Evolutionary conservation across 805 yeast genomes (phyloP).

Genomic region (Pichia rugopelliculosa): DNA sequence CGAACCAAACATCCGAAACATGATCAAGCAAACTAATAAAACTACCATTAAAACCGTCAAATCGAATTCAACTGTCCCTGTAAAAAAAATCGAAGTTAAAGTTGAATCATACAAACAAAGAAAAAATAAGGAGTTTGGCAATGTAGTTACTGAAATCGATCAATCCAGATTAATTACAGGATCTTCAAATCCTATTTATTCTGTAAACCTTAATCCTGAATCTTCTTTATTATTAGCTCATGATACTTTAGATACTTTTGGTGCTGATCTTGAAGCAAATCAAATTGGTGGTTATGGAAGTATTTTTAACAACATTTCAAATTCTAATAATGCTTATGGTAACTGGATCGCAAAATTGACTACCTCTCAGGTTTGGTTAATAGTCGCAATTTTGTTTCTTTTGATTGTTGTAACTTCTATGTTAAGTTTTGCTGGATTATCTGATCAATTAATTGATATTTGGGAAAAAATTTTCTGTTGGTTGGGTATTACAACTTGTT

Average conservation of each 20-base stretch:
- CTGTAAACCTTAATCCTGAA: background rate
- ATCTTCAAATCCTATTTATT: background rate
- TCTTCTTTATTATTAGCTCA: background rate
- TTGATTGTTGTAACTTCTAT: constrained; percentile 9
- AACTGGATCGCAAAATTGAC: background rate
- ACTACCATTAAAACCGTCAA: background rate
- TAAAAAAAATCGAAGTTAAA: background rate
- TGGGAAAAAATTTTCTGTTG: constrained; percentile 19
- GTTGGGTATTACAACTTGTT: constrained; percentile 14
- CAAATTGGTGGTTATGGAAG: background rate
- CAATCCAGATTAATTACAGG: background rate
- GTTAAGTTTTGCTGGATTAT: constrained; percentile 13
- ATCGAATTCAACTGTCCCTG: background rate
- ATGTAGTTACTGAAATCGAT: background rate
- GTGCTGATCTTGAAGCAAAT: background rate
- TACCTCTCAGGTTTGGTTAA: background rate
- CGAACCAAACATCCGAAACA: background rate
- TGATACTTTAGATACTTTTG: background rate
- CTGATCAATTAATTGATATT: constrained; percentile 7
- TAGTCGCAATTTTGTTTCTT: background rate
- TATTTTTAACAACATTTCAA: background rate
- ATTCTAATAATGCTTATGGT: background rate
- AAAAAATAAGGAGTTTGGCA: background rate
- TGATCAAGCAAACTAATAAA: background rate
- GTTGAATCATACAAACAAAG: background rate